These are phyloP conservation scores for Medicago arabica DNA, from an alignment of 306 rosid genomes.

Conservation along the genomic window DNA sequence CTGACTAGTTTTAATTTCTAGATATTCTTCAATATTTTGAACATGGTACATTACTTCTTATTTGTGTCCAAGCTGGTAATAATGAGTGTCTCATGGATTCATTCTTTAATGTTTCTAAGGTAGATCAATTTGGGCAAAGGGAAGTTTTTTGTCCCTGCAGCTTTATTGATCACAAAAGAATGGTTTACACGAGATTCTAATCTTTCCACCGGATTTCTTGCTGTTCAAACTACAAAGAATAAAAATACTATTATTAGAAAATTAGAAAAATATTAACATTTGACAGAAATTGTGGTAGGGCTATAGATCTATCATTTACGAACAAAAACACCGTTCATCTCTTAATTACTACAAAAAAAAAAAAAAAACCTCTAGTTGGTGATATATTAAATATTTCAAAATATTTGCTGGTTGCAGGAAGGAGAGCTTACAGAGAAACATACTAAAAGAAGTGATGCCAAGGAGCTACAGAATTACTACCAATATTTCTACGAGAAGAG, in stretches of 20 bases:
- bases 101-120: too few species aligned
- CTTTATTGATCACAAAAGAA: too few species aligned
- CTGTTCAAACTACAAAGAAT: too few species aligned
- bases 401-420: conserved; percentile 64
- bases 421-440: conserved; percentile 49
- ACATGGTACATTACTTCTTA: conserved; percentile 32
- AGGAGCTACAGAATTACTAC: conserved; percentile 65
- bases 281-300: not conserved
- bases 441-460: conserved; percentile 51
- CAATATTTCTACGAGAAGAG: conserved; percentile 63
- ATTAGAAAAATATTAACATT: not conserved
- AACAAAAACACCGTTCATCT: not conserved
- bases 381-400: conserved; percentile 8
- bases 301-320: conserved; percentile 6
- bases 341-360: conserved; percentile 16
- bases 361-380: not conserved
- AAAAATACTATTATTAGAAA: too few species aligned
- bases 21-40: conserved; percentile 8
- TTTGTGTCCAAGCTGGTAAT: not conserved
- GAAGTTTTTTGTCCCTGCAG: too few species aligned
- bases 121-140: too few species aligned
- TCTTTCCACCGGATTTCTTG: too few species aligned
- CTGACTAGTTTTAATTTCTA: conserved; percentile 30
- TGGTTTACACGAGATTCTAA: too few species aligned
- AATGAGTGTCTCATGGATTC: not conserved